phyloP scores from a whole-genome alignment of 768 basidiomycete species.

The Cystobasidium tubakii region DNA sequence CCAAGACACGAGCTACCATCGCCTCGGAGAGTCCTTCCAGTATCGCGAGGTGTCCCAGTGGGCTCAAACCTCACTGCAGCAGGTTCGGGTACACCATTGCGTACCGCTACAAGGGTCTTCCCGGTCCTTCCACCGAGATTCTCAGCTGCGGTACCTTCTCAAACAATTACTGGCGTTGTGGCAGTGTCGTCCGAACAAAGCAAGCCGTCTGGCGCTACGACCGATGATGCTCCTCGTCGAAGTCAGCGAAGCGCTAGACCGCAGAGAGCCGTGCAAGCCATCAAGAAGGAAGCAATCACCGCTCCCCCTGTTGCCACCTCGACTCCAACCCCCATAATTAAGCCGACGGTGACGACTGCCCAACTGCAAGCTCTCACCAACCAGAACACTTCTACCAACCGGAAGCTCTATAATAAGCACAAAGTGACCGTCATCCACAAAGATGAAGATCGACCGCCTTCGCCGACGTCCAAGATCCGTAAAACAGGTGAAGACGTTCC shows the following conservation, averaged over 20 bases:
- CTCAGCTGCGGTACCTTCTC: neutral
- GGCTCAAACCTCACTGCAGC: neutral
- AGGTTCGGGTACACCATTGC: neutral
- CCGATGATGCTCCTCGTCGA: neutral
- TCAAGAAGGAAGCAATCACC: neutral
- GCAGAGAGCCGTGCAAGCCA: neutral
- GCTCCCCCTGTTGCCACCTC: neutral
- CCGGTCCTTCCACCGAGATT: neutral
- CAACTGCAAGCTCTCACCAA: conserved; percentile 40
- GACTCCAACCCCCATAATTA: neutral
- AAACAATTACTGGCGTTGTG: too few species aligned
- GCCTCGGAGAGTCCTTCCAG: neutral
- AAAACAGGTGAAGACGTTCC: conserved; percentile 21
- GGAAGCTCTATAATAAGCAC: conserved; percentile 39
- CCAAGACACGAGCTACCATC: neutral
- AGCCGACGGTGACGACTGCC: conserved; percentile 32
- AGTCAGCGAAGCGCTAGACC: conserved; percentile 17
- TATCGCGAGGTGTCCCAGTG: neutral
- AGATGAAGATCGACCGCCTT: conserved; percentile 42
- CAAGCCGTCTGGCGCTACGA: neutral
- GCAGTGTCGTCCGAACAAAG: too few species aligned
- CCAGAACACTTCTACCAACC: conserved; percentile 42
- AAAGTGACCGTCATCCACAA: conserved; percentile 40
- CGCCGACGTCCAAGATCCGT: conserved; percentile 45
- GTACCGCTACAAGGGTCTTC: neutral